These are phyloP conservation scores for grape (Vitis vinifera) DNA, from an alignment of 164 flowering plant genomes.

Conservation along the genomic window ASM3070453v1 NC_081813.1:688001-688500, in stretches of 20 bases:
- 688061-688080: constrained; percentile 51
- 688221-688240: constrained; percentile 80
- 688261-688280: constrained; percentile 73
- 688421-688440: constrained; percentile 25
- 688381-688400: constrained; percentile 31
- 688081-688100: constrained; percentile 57
- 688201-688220: constrained; percentile 73
- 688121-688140: constrained; percentile 41
- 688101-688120: constrained; percentile 38
- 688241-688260: constrained; percentile 70
- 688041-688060: constrained; percentile 75
- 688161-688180: constrained; percentile 36
- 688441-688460: constrained; percentile 30
- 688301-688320: constrained; percentile 43
- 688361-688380: constrained; percentile 17
- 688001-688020: constrained; percentile 35
- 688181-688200: constrained; percentile 74
- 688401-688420: constrained; percentile 32
- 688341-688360: constrained; percentile 35
- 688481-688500: not conserved
- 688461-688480: constrained; percentile 22
- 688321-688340: constrained; percentile 59
- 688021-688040: constrained; percentile 92
- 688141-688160: constrained; percentile 72
- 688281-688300: constrained; percentile 60